phyloP scores from a whole-genome alignment of 345 rosid genomes.

The Turritis glabra region DNA sequence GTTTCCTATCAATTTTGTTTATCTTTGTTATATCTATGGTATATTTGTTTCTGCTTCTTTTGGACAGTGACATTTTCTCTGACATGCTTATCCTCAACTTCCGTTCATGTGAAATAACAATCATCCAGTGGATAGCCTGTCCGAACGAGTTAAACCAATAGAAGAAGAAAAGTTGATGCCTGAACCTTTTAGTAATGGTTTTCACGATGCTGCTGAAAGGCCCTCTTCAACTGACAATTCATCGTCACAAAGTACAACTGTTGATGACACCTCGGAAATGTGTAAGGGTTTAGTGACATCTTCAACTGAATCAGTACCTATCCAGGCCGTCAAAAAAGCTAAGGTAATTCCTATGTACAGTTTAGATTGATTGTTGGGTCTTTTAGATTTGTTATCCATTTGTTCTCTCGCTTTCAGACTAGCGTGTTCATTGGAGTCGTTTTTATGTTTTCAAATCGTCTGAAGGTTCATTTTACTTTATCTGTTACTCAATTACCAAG shows the following conservation, averaged over 20 bases:
- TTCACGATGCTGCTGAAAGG: constrained; percentile 34
- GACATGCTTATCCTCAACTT: background rate
- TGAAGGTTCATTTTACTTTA: background rate
- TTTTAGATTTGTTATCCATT: background rate
- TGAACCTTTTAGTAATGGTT: constrained; percentile 35
- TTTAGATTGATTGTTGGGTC: background rate
- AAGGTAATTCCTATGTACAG: constrained; percentile 48
- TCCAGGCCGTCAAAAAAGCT: constrained; percentile 48
- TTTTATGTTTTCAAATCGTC: background rate
- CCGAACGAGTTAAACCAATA: constrained; percentile 43
- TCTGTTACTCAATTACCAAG: constrained; percentile 6
- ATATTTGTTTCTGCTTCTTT: background rate
- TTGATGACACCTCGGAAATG: constrained; percentile 43
- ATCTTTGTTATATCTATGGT: background rate
- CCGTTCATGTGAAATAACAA: constrained; percentile 24
- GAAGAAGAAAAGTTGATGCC: constrained; percentile 41
- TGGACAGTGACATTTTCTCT: background rate
- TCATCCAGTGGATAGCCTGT: constrained; percentile 42
- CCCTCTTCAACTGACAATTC: constrained; percentile 31
- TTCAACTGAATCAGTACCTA: constrained; percentile 48
- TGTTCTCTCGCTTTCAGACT: constrained; percentile 1
- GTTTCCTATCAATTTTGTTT: background rate
- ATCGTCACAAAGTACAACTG: constrained; percentile 36
- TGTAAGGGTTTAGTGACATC: constrained; percentile 39
- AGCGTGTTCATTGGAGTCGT: background rate